Conservation (phyloP, 768 basidiomycete species). For the Obba rivulosa region DNA sequence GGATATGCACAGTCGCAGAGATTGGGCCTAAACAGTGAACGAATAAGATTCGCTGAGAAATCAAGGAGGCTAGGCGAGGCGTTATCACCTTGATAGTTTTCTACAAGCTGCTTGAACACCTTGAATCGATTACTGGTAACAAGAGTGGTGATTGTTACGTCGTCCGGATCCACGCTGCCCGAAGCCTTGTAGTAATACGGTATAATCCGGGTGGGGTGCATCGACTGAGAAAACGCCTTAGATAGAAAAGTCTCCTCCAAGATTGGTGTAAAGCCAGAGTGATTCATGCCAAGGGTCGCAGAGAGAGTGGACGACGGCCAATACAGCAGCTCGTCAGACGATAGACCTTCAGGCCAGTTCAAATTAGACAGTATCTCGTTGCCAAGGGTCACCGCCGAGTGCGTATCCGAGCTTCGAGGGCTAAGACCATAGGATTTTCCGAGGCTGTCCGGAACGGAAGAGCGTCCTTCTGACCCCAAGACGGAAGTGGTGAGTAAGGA, state of each 20-base stretch:
- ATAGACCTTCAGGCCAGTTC: constrained; percentile 1
- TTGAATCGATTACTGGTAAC: constrained; percentile 76
- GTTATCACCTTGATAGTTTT: constrained; percentile 65
- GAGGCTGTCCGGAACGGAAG: background rate
- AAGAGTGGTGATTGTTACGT: constrained; percentile 82
- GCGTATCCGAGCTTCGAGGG: background rate
- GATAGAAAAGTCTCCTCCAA: constrained; percentile 54
- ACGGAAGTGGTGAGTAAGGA: background rate
- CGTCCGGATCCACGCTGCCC: constrained; percentile 48
- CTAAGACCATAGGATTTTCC: background rate
- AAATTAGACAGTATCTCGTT: background rate
- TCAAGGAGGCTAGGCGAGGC: background rate
- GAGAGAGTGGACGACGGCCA: background rate
- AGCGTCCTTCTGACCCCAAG: background rate
- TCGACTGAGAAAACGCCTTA: constrained; percentile 62
- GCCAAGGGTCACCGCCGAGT: background rate
- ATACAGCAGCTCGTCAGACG: background rate
- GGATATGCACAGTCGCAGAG: constrained; percentile 77
- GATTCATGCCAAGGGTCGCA: background rate
- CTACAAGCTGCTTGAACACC: constrained; percentile 65
- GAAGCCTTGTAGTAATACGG: constrained; percentile 79
- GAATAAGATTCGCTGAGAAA: constrained; percentile 3
- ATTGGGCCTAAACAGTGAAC: constrained; percentile 55
- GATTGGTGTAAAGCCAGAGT: constrained; percentile 16
- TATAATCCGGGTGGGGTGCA: constrained; percentile 70